phyloP scores from a whole-genome alignment of 163 green algal genomes.

The Volvox carteri region DNA sequence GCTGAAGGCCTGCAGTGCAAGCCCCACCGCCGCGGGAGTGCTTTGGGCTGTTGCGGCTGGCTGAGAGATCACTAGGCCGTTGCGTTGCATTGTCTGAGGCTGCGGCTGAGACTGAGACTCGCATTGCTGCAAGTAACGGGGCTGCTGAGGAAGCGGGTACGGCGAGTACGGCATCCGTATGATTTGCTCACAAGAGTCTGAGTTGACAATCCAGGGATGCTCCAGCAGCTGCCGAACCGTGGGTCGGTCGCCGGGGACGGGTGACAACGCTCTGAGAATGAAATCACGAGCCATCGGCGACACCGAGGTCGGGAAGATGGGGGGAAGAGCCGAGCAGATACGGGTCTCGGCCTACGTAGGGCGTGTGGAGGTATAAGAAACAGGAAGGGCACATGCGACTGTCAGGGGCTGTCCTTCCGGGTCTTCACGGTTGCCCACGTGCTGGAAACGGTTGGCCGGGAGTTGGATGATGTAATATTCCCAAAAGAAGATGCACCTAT shows the following conservation, averaged over 20 bases:
- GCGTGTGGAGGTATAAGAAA: too few species aligned
- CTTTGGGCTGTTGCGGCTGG: not conserved
- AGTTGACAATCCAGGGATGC: conserved; percentile 50
- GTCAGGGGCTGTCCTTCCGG: too few species aligned
- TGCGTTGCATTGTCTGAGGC: not conserved
- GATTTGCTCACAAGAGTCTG: not conserved
- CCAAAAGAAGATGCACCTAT: too few species aligned
- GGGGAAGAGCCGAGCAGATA: conserved; percentile 27
- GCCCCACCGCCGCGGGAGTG: not conserved
- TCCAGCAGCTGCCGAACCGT: conserved; percentile 39
- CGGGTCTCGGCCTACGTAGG: conserved; percentile 31
- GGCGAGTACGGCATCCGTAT: too few species aligned
- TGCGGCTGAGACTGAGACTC: not conserved
- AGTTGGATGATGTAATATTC: too few species aligned
- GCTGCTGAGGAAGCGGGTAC: too few species aligned
- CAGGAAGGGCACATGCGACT: too few species aligned
- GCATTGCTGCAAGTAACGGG: not conserved
- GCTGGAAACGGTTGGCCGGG: too few species aligned
- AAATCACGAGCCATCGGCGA: conserved; percentile 41
- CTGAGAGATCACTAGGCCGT: not conserved
- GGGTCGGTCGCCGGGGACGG: conserved; percentile 31
- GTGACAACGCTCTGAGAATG: conserved; percentile 27
- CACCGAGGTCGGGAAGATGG: conserved; percentile 21
- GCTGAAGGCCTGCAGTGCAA: too few species aligned
- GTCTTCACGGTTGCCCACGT: too few species aligned